Evolutionary conservation across 768 basidiomycete species (phyloP), one percentile per base, ranked within the genome.

Genomic region (Crassisporium funariophilum): DNA sequence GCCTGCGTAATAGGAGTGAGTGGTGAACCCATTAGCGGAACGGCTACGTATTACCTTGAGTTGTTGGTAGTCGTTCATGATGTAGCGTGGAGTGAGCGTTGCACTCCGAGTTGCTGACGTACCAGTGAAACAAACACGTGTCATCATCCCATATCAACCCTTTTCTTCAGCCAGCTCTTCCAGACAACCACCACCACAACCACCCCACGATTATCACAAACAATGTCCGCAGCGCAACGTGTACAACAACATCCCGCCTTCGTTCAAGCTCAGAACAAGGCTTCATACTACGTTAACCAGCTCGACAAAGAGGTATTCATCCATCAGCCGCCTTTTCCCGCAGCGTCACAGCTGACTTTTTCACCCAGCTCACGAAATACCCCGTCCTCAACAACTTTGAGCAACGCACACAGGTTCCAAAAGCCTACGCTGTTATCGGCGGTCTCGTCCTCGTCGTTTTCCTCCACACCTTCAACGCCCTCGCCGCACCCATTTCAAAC

Each of bases 271-370:
- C 84, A 88, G 71, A 84, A 81, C 66, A 89, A 87, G 77, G 88
- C 84, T 52, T 76, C 76, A 58, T 81, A 86, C 73, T 91, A 97
- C 66, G 70, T 91, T 62, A 72, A 65, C 69, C 89, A 95, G 77
- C 87, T 98, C 62, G 95, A 98, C 77, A 97, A 97, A 69, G 95
- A 98, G 88, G 95, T 93, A 35, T 29, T 81, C 72, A 27, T 23
- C 27, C 33, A 29, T 16, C 40, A 25, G 35, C 49, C 20, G 17
- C 6, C 24, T 40, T 39, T 19, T 34, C 44, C 23, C 21, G 42
- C 44, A 23, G 34, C 5, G 25, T 38, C 31, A 39, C 38, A 43
- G 21, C 53, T 58, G 29, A 48, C 49, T 31, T 35, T 50, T 27
- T 46, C 47, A 41, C 27, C 40, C 61, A 89, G 87, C 82, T 90